Evolutionary conservation across 768 basidiomycete species (phyloP).

Genomic region (Tulasnella sp.): DNA sequence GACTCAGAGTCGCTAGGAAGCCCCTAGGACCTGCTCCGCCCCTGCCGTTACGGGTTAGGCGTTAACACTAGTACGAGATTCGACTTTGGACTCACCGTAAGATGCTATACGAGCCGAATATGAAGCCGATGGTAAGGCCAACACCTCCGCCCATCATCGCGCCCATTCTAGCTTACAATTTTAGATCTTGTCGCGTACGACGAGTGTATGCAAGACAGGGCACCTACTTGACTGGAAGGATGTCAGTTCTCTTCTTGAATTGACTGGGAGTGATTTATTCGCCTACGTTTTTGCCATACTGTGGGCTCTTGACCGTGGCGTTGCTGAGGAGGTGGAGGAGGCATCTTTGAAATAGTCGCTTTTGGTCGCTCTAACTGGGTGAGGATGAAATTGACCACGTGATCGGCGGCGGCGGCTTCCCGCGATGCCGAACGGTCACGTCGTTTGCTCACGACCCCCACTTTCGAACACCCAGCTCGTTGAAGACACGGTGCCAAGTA

Average conservation of each 20-base stretch:
- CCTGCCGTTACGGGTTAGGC: slow-evolving; percentile 32
- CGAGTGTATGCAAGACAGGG: neutral
- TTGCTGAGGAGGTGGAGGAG: slow-evolving; percentile 11
- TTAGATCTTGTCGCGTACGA: neutral
- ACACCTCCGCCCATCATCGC: slow-evolving; percentile 88
- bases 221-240: slow-evolving; percentile 6
- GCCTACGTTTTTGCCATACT: slow-evolving; percentile 65
- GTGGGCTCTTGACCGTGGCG: slow-evolving; percentile 38
- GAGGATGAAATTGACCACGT: neutral
- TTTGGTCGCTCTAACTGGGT: neutral
- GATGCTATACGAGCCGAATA: slow-evolving; percentile 90
- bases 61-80: neutral
- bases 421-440: neutral
- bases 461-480: neutral
- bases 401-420: neutral
- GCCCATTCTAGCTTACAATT: slow-evolving; percentile 53
- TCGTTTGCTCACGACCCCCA: too few species aligned
- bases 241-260: neutral
- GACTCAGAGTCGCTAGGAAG: slow-evolving; percentile 78
- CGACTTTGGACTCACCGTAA: slow-evolving; percentile 45
- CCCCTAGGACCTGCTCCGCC: slow-evolving; percentile 88
- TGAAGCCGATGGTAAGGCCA: slow-evolving; percentile 92
- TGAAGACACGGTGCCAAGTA: neutral
- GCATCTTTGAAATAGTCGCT: slow-evolving; percentile 4
- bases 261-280: neutral